Evolutionary conservation across 495 filamentous ascomycete genomes (phyloP).

Genomic region (Pseudotulostoma volvatum): DNA sequence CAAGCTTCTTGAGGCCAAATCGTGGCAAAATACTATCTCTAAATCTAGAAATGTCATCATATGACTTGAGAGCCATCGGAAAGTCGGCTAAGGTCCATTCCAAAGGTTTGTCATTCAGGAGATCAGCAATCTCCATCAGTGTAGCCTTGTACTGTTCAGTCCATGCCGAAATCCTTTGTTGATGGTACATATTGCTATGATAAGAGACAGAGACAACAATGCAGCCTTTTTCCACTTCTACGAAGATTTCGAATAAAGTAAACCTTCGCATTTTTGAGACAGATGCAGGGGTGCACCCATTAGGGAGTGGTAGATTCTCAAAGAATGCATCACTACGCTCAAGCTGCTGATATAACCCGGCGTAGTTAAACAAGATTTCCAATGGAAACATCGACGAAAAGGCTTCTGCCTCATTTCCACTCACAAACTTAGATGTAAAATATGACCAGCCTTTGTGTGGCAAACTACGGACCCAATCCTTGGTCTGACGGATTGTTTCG

Average conservation of each 20-base stretch:
- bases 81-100: slow-evolving; percentile 35
- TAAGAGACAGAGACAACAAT: slow-evolving; percentile 36
- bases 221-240: slow-evolving; percentile 30
- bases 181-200: slow-evolving; percentile 31
- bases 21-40: slow-evolving; percentile 12
- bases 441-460: slow-evolving; percentile 19
- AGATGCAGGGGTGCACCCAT: slow-evolving; percentile 21
- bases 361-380: slow-evolving; percentile 42
- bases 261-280: slow-evolving; percentile 23
- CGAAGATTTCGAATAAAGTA: slow-evolving; percentile 36
- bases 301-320: slow-evolving; percentile 15
- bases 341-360: slow-evolving; percentile 31
- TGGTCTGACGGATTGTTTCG: slow-evolving; percentile 5
- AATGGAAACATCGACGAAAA: slow-evolving; percentile 14
- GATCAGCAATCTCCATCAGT: slow-evolving; percentile 26
- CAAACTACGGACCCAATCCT: slow-evolving; percentile 12
- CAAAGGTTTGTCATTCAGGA: slow-evolving; percentile 24
- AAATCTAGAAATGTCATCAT: slow-evolving; percentile 23
- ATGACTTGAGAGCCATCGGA: slow-evolving; percentile 33
- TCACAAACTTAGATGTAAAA: slow-evolving; percentile 12
- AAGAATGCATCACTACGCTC: slow-evolving; percentile 21
- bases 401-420: slow-evolving; percentile 5
- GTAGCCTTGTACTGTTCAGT: slow-evolving; percentile 32
- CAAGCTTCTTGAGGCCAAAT: slow-evolving; percentile 18
- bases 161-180: slow-evolving; percentile 32